These are phyloP conservation scores for Didymosphaeria variabile DNA, from an alignment of 2,329 filamentous ascomycete species.

Conservation along the genomic window DNA sequence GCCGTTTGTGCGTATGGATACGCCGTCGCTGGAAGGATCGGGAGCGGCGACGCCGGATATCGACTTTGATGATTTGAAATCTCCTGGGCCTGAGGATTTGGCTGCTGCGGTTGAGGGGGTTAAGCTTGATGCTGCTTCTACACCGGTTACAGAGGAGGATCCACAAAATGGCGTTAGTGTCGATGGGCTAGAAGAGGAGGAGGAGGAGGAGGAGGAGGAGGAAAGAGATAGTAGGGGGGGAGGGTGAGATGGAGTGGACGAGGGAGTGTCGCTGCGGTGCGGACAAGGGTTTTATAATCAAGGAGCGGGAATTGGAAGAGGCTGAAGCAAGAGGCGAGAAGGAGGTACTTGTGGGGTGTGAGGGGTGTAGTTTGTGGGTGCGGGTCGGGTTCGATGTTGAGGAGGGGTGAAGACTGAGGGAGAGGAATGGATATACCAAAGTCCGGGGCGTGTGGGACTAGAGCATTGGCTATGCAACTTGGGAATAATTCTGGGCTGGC, in stretches of 20 bases:
- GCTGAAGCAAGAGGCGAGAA: conserved; percentile 62
- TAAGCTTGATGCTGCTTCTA: no score
- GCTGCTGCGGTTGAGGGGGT: neutral
- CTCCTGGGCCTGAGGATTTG: neutral
- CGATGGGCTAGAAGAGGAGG: conserved; percentile 1
- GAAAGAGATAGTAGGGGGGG: conserved; percentile 40
- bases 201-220: conserved; percentile 2
- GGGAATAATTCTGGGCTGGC: no score
- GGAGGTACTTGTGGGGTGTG: conserved; percentile 68
- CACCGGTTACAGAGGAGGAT: no score
- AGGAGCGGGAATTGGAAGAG: conserved; percentile 62
- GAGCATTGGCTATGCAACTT: no score
- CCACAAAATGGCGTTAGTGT: no score
- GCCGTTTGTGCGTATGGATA: neutral
- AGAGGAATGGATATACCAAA: neutral
- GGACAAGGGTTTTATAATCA: conserved; percentile 63
- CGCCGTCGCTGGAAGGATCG: neutral
- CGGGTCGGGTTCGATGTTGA: conserved; percentile 67
- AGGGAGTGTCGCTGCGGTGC: conserved; percentile 67
- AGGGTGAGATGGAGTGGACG: conserved; percentile 57
- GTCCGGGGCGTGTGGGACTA: no score
- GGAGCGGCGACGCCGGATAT: neutral
- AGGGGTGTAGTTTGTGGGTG: conserved; percentile 71
- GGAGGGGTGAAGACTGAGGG: conserved; percentile 35
- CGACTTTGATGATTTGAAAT: conserved; percentile 9